Conservation (phyloP, 2,329 filamentous ascomycete species). For the Xylaria multiplex region DNA sequence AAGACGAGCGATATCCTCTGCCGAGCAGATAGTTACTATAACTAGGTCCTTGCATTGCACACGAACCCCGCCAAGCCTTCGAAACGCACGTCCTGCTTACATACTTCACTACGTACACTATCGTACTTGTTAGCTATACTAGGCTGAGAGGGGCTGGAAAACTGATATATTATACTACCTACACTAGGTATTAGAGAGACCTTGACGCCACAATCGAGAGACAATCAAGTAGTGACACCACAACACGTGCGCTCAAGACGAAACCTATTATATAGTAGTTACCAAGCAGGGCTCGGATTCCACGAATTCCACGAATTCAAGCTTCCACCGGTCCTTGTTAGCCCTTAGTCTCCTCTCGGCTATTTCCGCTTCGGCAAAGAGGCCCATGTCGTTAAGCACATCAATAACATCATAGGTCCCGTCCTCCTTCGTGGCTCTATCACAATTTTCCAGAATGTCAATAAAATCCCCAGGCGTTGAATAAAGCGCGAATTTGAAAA, state of each 20-base stretch:
- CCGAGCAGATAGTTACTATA: not conserved
- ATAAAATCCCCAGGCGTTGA: slow-evolving; percentile 34
- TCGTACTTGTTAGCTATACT: too few relatives aligned
- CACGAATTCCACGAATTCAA: slow-evolving; percentile 25
- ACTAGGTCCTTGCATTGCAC: slow-evolving; percentile 14
- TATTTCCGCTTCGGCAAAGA: slow-evolving; percentile 39
- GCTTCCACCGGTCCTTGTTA: slow-evolving; percentile 19
- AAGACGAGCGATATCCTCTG: slow-evolving; percentile 20
- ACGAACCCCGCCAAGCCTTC: not conserved
- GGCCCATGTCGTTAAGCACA: slow-evolving; percentile 41
- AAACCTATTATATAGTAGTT: not conserved
- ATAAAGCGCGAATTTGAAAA: slow-evolving; percentile 41
- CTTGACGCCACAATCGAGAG: too few relatives aligned
- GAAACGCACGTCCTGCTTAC: not conserved
- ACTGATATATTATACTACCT: too few relatives aligned
- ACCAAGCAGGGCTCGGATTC: not conserved
- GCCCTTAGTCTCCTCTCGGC: slow-evolving; percentile 33
- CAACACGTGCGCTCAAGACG: not conserved
- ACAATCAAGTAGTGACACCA: too few relatives aligned
- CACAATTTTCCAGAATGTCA: slow-evolving; percentile 37
- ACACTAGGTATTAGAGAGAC: too few relatives aligned
- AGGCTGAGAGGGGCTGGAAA: too few relatives aligned
- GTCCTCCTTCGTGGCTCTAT: slow-evolving; percentile 57
- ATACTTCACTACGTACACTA: not conserved
- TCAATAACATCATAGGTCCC: slow-evolving; percentile 47